A percentile compares a stretch with the other conserved stretches of the same genome.
phyloP scores from a whole-genome alignment of 306 rosid species.

The Medicago ruthenica region DNA sequence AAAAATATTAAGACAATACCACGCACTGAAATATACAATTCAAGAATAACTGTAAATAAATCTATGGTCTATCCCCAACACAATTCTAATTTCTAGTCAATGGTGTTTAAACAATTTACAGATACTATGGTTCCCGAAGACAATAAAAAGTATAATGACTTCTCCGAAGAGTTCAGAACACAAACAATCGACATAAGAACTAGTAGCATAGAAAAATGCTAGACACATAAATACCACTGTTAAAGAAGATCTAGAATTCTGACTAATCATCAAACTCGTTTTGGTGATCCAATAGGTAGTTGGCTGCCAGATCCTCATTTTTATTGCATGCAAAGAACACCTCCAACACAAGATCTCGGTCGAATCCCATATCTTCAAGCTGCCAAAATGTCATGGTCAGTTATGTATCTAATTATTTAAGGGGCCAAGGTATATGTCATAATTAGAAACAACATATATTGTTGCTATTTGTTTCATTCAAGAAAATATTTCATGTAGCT shows the following conservation, averaged over 20 bases:
- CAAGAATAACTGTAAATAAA: constrained; percentile 12
- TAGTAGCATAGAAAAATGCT: constrained; percentile 34
- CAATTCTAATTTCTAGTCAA: constrained; percentile 39
- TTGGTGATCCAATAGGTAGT: constrained; percentile 81
- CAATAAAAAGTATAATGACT: constrained; percentile 7
- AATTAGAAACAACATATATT: constrained; percentile 5
- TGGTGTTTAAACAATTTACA: constrained; percentile 37
- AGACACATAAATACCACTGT: constrained; percentile 12
- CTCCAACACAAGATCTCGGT: constrained; percentile 73
- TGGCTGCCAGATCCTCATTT: constrained; percentile 85
- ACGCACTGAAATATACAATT: not conserved
- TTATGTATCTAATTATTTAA: not conserved
- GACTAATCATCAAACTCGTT: constrained; percentile 73
- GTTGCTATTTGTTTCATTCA: constrained; percentile 25
- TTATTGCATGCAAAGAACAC: constrained; percentile 86
- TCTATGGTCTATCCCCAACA: constrained; percentile 22
- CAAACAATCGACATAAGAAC: constrained; percentile 18
- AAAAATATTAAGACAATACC: not conserved
- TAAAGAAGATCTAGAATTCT: constrained; percentile 25
- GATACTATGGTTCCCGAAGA: constrained; percentile 15
- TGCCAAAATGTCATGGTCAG: constrained; percentile 46
- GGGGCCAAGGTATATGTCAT: not conserved
- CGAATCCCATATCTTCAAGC: constrained; percentile 90
- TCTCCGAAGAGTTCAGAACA: constrained; percentile 36
- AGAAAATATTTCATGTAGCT: not conserved